phyloP scores from a whole-genome alignment of 1,284 basidiomycete genomes.

The Coniferiporia weirii region DNA sequence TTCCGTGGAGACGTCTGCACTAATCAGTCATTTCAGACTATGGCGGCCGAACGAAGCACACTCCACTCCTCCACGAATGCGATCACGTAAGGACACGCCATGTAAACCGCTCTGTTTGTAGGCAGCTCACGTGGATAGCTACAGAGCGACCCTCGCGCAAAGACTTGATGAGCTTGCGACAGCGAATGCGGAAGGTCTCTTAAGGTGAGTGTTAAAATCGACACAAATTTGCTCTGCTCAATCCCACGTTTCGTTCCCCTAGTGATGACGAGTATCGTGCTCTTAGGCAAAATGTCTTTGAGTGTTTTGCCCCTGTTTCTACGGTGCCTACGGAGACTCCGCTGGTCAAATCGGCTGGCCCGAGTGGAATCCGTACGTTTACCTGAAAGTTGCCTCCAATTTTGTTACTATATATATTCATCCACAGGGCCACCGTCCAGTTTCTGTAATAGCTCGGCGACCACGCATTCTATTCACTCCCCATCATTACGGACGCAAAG shows the following conservation, averaged over 20 bases:
- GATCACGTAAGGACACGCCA: conserved; percentile 52
- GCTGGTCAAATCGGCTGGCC: conserved; percentile 46
- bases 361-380: conserved; percentile 26
- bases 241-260: conserved; percentile 8
- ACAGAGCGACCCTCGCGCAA: conserved; percentile 62
- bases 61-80: conserved; percentile 45
- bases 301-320: conserved; percentile 56
- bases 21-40: conserved; percentile 4
- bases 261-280: conserved; percentile 77
- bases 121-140: background rate
- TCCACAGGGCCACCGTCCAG: conserved; percentile 13
- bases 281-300: conserved; percentile 70
- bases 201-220: conserved; percentile 48
- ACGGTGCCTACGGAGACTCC: conserved; percentile 54
- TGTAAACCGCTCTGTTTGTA: conserved; percentile 15
- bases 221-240: background rate
- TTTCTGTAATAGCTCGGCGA: conserved; percentile 2
- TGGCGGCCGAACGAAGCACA: background rate
- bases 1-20: background rate
- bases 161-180: conserved; percentile 70
- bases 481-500: conserved; percentile 56
- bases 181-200: conserved; percentile 69
- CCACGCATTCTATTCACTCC: conserved; percentile 33
- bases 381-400: conserved; percentile 26
- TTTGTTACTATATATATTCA: conserved; percentile 5